phyloP scores from a whole-genome alignment of 129 eudicot species.

The Artemisia argyi region DNA sequence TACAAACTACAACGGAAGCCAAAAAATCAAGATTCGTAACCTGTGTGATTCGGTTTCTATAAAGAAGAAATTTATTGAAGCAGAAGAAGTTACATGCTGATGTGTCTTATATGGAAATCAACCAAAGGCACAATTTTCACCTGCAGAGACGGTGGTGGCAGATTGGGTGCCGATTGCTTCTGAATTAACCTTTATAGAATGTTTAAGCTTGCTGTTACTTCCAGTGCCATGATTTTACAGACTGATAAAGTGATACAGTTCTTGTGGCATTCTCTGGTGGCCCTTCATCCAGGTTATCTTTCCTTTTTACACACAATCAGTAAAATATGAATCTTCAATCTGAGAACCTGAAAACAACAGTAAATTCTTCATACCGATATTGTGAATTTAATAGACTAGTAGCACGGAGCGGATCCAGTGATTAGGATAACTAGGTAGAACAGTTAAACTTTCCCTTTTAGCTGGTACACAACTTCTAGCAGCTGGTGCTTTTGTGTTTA shows the following conservation, averaged over 20 bases:
- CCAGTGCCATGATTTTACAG: slow-evolving; percentile 78
- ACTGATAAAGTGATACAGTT: slow-evolving; percentile 77
- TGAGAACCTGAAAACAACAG: too few relatives aligned
- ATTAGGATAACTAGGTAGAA: too few relatives aligned
- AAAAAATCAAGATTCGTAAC: neutral
- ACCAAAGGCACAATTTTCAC: slow-evolving; percentile 44
- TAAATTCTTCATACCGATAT: too few relatives aligned
- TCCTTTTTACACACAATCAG: neutral
- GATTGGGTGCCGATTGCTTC: slow-evolving; percentile 71
- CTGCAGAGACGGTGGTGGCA: slow-evolving; percentile 42
- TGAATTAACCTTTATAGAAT: slow-evolving; percentile 62
- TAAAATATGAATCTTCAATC: neutral
- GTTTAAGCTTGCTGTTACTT: slow-evolving; percentile 72
- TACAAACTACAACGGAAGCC: neutral
- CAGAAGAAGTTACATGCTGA: too few relatives aligned
- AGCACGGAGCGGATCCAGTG: too few relatives aligned
- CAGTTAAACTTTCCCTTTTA: too few relatives aligned
- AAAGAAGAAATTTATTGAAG: too few relatives aligned
- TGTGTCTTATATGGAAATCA: slow-evolving; percentile 42
- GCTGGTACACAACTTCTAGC: too few relatives aligned
- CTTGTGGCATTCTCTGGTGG: slow-evolving; percentile 96
- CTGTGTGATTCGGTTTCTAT: too few relatives aligned
- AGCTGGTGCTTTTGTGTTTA: too few relatives aligned
- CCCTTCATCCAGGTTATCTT: slow-evolving; percentile 65
- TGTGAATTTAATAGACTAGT: too few relatives aligned